Conservation (phyloP, 768 basidiomycete genomes). For the Epithele typhae region DNA sequence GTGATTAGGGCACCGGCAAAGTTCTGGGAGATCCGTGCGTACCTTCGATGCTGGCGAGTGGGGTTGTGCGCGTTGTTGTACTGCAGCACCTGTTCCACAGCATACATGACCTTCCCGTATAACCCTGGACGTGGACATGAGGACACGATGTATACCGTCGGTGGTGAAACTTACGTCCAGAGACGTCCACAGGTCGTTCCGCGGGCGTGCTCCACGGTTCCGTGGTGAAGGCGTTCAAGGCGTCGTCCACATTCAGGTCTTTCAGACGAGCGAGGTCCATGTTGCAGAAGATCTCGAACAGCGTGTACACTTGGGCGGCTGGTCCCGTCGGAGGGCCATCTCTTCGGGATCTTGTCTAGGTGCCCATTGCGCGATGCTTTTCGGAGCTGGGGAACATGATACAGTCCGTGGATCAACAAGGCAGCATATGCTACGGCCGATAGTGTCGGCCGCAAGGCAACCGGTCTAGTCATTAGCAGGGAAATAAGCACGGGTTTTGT, state of each 20-base stretch:
- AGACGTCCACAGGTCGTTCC: conserved; percentile 38
- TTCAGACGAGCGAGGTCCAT: conserved; percentile 63
- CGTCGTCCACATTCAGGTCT: conserved; percentile 49
- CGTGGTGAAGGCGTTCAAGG: conserved; percentile 44
- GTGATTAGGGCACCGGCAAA: conserved; percentile 12
- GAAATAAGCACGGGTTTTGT: too few relatives aligned
- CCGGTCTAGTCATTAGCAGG: conserved; percentile 47
- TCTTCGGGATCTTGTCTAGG: too few relatives aligned
- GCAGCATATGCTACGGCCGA: conserved; percentile 54
- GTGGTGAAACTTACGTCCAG: conserved; percentile 30
- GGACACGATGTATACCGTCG: conserved; percentile 6
- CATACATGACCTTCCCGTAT: conserved; percentile 36
- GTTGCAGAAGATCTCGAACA: conserved; percentile 65
- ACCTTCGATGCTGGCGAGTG: conserved; percentile 27
- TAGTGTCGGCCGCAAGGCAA: conserved; percentile 58
- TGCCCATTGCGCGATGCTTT: conserved; percentile 36
- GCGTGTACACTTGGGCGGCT: conserved; percentile 50
- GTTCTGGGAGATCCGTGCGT: neutral
- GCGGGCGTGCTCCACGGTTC: conserved; percentile 32
- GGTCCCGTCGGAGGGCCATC: too few relatives aligned
- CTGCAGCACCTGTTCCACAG: conserved; percentile 38
- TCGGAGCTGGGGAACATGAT: conserved; percentile 69
- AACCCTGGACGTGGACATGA: conserved; percentile 37
- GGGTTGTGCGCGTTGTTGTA: conserved; percentile 8
- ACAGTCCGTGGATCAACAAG: conserved; percentile 60